Evolutionary conservation across 2,329 filamentous ascomycete species (phyloP).

Genomic region (Periconia sp.): DNA sequence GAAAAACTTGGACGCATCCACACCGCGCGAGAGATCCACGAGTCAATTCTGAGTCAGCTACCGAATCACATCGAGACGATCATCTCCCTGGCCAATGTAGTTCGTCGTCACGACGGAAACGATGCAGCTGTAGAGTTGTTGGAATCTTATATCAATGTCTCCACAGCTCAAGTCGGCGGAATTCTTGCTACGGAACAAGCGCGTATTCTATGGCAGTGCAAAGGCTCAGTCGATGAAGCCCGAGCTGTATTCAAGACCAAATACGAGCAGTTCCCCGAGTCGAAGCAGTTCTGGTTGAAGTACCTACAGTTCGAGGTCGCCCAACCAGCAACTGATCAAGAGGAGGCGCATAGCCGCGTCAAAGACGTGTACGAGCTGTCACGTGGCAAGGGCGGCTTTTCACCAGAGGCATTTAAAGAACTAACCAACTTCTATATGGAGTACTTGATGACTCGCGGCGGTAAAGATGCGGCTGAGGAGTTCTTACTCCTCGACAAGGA

Average conservation of each 20-base stretch:
- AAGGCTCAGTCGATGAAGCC: constrained; percentile 77
- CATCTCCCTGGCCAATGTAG: constrained; percentile 81
- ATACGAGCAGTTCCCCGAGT: constrained; percentile 80
- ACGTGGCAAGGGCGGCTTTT: constrained; percentile 70
- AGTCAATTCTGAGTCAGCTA: constrained; percentile 72
- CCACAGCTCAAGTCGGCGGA: constrained; percentile 80
- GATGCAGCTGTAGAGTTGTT: constrained; percentile 84
- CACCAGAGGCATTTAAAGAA: constrained; percentile 68
- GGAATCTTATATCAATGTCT: constrained; percentile 73
- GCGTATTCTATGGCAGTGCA: constrained; percentile 80
- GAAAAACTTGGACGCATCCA: constrained; percentile 77
- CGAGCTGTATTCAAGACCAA: constrained; percentile 82
- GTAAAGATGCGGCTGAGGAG: constrained; percentile 80
- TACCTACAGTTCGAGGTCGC: constrained; percentile 88
- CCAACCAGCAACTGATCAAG: constrained; percentile 69
- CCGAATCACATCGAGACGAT: constrained; percentile 87
- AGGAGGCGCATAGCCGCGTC: constrained; percentile 70
- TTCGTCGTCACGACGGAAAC: constrained; percentile 78
- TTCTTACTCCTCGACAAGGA: constrained; percentile 82
- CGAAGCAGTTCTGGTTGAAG: constrained; percentile 83
- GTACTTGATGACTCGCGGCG: constrained; percentile 81
- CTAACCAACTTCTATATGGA: constrained; percentile 77
- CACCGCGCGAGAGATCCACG: constrained; percentile 81
- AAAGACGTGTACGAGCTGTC: constrained; percentile 79
- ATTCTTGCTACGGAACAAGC: constrained; percentile 89